Evolutionary conservation across 192 early-diverging fungal species (phyloP), one percentile per base, ranked within the genome.

Genomic region (Obelidium mucronatum): DNA sequence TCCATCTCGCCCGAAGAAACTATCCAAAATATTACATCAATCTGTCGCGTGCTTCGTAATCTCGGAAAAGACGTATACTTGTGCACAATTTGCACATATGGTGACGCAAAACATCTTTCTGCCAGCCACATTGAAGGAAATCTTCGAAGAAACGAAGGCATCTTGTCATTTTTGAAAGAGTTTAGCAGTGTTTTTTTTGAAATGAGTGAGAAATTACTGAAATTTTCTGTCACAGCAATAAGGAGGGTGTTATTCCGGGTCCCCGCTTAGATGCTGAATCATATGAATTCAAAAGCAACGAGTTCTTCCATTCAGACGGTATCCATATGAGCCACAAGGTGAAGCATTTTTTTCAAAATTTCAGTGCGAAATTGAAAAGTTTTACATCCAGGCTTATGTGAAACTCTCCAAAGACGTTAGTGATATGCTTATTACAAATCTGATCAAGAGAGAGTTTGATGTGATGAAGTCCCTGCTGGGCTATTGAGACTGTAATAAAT

Each of bases 391-490:
- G 84, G 85, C 80, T 13, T 86, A 86, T 62, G 30, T 48, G n/a
- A 86, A 86, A 65, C 48, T 86, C 3, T 72, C 79, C 24, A 81
- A 82, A 61, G 85, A 86, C 65, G 72, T 86, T 26, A 68, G 53
- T 0, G 85, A 86, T 52, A 30, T 82, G 42, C 59, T 86, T 26
- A 44, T 52, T 13, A 80, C 42, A 26, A 52, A 37, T 15, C 44
- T 86, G 63, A 68, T 86, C n/a, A 81, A 83, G 75, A 34, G 71
- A 24, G 85, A 84, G 65, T 84, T 84, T 65, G 79, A 56, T 2
- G 37, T 31, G 19, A 76, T 84, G 35, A 40, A 56, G 22, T 64
- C 61, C 35, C n/a, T 71, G 44, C 66, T 84, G 19, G 69, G 69
- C 26, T 36, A 70, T 26, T 77, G 44, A 67, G 19, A 31, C 0